phyloP scores from a whole-genome alignment of 495 filamentous ascomycete genomes.

The Gamarada debralockiae region DNA sequence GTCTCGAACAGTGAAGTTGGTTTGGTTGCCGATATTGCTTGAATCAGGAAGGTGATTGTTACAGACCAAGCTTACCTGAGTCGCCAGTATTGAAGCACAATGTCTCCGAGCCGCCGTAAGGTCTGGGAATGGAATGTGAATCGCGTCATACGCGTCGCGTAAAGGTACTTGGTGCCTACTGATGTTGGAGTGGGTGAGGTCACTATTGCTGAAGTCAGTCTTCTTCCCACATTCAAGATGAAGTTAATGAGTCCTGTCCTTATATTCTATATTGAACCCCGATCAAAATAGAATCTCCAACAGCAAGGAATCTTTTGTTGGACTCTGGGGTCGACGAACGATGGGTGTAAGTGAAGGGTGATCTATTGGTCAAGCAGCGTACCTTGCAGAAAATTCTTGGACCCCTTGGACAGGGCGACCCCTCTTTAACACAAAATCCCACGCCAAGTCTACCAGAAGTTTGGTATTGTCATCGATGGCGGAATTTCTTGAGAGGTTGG shows the following conservation, averaged over 20 bases:
- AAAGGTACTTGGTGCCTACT: not conserved
- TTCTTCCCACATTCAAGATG: no score
- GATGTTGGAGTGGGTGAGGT: not conserved
- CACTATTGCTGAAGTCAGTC: not conserved
- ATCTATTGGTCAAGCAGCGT: not conserved
- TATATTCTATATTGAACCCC: no score
- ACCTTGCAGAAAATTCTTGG: slow-evolving; percentile 1
- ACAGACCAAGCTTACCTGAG: slow-evolving; percentile 8
- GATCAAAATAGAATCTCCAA: no score
- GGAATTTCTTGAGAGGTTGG: not conserved
- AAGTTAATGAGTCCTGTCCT: no score
- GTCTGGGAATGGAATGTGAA: slow-evolving; percentile 6
- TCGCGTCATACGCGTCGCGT: not conserved
- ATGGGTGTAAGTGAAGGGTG: not conserved
- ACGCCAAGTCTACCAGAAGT: not conserved
- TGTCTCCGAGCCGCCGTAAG: slow-evolving; percentile 1
- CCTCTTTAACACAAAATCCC: not conserved
- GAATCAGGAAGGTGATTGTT: not conserved
- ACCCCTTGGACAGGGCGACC: not conserved
- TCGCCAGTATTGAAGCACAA: slow-evolving; percentile 9
- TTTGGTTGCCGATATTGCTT: slow-evolving; percentile 1
- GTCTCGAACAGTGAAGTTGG: not conserved
- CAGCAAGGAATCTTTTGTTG: no score
- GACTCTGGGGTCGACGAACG: not conserved
- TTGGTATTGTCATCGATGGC: not conserved